Base-by-base conservation (phyloP, 306 rosid genomes). In the Pterocarpus santalinus region DNA sequence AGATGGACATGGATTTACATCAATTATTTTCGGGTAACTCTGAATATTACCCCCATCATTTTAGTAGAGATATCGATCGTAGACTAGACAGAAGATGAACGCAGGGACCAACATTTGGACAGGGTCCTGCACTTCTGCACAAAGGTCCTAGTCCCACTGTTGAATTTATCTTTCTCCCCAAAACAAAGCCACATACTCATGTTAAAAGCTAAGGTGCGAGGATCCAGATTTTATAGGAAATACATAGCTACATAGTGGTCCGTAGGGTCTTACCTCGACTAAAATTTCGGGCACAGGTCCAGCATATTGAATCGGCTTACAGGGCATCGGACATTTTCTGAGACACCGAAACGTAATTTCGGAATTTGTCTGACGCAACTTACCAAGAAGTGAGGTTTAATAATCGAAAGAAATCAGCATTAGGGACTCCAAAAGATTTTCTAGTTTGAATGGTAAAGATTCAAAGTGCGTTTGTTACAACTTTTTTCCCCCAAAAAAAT, bases 311-410 rank as follows among this genome's bases (percentile, higher is more conserved):
- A 38, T 78, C 67, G 12, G 28, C 41, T 41, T 55, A 34, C 38
- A n/a, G 15, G 17, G 69, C 32, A 62, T 71, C 34, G 63, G 15
- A 79, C 6, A 34, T 35, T 35, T 33, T 63, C 16, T 14, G 28
- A 9, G 72, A 15, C 51, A 65, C 12, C 11, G 58, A 72, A 33
- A 53, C 34, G 61, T 33, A 73, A 14, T 73, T 81, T 43, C 75
- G 17, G 33, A 67, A 80, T 80, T 39, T 41, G 14, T 17, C 60
- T 4, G 13, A 35, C 51, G 62, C 34, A 61, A 68, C 39, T 68
- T 7, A 36, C 32, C 33, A 75, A 60, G 57, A 15, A 75, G 66
- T 3, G 57, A 17, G 11, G 74, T 35, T 58, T 30, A 22, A 58
- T 13, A n/a, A 43, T 32, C 47, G n/a, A 36, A 55, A 76, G 43